Percentiles rank a stretch among this genome's conserved stretches.
These are phyloP conservation scores for Brasenia schreberi DNA, from an alignment of 164 flowering plant genomes.

Conservation along the genomic window DNA sequence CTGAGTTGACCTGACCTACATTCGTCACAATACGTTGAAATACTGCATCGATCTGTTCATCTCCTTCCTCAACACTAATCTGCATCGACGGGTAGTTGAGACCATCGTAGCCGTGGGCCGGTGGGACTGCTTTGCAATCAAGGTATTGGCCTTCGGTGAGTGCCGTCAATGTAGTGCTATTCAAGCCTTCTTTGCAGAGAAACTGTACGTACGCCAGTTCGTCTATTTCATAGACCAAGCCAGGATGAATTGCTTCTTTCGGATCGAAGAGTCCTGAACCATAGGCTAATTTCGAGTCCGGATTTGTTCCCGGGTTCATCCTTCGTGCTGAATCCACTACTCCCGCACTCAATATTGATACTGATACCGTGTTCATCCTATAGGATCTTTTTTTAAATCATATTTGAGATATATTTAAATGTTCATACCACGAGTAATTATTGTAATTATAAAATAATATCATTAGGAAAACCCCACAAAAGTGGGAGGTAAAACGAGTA, in stretches of 20 bases:
- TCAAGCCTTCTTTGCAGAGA: conserved; percentile 60
- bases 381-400: no score
- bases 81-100: conserved; percentile 75
- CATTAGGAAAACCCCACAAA: no score
- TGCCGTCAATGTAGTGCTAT: conserved; percentile 17
- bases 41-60: conserved; percentile 17
- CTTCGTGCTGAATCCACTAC: conserved; percentile 25
- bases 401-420: no score
- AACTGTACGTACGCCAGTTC: conserved; percentile 26
- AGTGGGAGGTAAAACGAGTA: no score
- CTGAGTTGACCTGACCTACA: conserved; percentile 26
- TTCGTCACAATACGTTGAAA: conserved; percentile 45
- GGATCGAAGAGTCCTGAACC: conserved; percentile 61
- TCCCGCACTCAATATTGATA: not conserved
- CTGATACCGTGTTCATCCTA: not conserved
- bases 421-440: no score
- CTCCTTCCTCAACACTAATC: conserved; percentile 7
- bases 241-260: conserved; percentile 37
- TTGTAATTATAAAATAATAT: no score
- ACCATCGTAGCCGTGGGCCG: conserved; percentile 40
- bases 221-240: conserved; percentile 41
- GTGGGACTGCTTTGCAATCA: conserved; percentile 19
- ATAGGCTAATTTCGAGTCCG: conserved; percentile 17
- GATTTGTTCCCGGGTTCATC: conserved; percentile 14
- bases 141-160: conserved; percentile 19